These are phyloP conservation scores for Rhizopus arrhizus DNA, from an alignment of 371 early-diverging fungal species.

Conservation along the genomic window DNA sequence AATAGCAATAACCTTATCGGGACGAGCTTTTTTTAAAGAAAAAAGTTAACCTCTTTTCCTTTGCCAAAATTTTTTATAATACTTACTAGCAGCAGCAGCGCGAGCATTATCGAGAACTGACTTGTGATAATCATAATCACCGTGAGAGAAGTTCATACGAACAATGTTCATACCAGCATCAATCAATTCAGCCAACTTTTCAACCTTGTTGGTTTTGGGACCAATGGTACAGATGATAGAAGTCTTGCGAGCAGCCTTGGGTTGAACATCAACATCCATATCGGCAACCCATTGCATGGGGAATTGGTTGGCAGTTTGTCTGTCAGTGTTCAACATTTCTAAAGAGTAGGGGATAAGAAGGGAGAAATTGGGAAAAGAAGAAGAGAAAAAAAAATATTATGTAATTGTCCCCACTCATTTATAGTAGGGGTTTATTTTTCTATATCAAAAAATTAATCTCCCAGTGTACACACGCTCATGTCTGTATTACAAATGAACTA, in stretches of 20 bases:
- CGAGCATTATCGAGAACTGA: slow-evolving; percentile 80
- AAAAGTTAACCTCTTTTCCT: not conserved
- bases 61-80: not conserved
- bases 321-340: slow-evolving; percentile 28
- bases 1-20: slow-evolving; percentile 66
- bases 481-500: not conserved
- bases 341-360: slow-evolving; percentile 5
- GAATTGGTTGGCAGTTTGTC: slow-evolving; percentile 20
- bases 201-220: slow-evolving; percentile 78
- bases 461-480: not conserved
- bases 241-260: slow-evolving; percentile 70
- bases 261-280: slow-evolving; percentile 67
- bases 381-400: not conserved
- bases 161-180: slow-evolving; percentile 93
- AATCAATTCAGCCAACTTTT: slow-evolving; percentile 80
- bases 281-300: slow-evolving; percentile 76
- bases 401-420: not conserved
- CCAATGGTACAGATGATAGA: slow-evolving; percentile 87
- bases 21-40: slow-evolving; percentile 19
- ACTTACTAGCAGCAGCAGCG: slow-evolving; percentile 57
- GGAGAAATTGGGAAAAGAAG: slow-evolving; percentile 1
- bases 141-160: slow-evolving; percentile 95
- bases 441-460: not conserved
- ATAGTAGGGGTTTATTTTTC: not conserved
- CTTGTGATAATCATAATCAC: slow-evolving; percentile 89